Evolutionary conservation across 2,329 filamentous ascomycete genomes (phyloP).

Genomic region (Shiraia sp.): DNA sequence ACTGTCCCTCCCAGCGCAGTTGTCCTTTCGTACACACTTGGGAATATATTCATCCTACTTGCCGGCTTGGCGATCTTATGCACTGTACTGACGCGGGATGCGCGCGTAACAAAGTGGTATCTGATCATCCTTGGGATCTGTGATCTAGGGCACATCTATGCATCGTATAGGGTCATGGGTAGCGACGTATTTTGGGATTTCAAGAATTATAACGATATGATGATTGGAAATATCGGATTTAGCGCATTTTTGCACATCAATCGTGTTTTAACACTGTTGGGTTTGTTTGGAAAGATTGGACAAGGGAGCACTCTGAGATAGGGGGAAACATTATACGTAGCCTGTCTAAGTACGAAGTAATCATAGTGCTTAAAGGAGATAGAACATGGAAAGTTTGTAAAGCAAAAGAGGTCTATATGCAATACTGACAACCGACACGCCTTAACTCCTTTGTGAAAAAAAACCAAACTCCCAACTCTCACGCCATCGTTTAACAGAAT

Average conservation of each 20-base stretch:
- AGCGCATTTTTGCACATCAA: conserved; percentile 30
- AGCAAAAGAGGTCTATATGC: no score
- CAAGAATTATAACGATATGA: conserved; percentile 22
- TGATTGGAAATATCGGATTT: conserved; percentile 33
- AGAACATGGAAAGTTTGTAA: no score
- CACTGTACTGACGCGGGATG: conserved; percentile 29
- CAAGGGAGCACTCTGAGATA: neutral
- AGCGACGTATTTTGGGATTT: conserved; percentile 28
- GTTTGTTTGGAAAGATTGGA: conserved; percentile 27
- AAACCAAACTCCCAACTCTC: neutral
- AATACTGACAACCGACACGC: no score
- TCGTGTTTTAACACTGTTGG: conserved; percentile 22
- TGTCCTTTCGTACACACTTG: conserved; percentile 25
- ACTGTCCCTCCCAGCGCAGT: conserved; percentile 10
- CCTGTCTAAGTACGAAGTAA: neutral
- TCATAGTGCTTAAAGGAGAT: conserved; percentile 1
- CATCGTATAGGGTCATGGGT: conserved; percentile 27
- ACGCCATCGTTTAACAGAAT: neutral
- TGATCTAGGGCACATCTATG: conserved; percentile 30
- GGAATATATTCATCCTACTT: conserved; percentile 31
- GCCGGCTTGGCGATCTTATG: conserved; percentile 23
- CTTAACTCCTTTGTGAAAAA: conserved; percentile 1
- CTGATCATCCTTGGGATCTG: conserved; percentile 21
- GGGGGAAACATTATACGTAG: neutral
- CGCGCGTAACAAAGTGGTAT: conserved; percentile 26